Base-by-base conservation (phyloP, 202 grass and related monocot species). In the Brachypodium distachyon region DNA sequence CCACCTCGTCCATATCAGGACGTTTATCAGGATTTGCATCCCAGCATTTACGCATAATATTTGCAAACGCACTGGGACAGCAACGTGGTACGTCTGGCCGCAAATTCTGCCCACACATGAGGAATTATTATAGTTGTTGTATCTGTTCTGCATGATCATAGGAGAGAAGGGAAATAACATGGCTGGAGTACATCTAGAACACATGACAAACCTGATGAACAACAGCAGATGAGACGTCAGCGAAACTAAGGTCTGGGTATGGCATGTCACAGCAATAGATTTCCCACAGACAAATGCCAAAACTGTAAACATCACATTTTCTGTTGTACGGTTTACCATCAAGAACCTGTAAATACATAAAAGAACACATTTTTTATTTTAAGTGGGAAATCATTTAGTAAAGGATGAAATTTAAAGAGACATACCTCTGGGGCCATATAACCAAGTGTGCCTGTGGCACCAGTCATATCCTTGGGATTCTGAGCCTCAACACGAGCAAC, bases 261-360 rank as follows among this genome's bases (percentile, higher is more conserved):
- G 94, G 94, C 94, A 97, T 97, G 84, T 97, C 91, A 79, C 94
- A 97, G 27, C 94, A 97, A 85, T 97, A 97, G 67, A 94, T 97
- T 87, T 97, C 94, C 94, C 94, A 97, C 40, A 97, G 67, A n/a
- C 94, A 97, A 70, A 97, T 97, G 34, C 91, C 94, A 61, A 97
- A 97, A 84, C 91, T 97, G 44, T 97, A 97, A 32, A 92, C 94
- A 25, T 97, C 94, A 70, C 94, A 97, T 80, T 97, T 97, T 61
- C 91, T 92, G 29, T 94, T 92, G 82, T 97, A 97, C 19, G 94
- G 94, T 78, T 97, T 94, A 69, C 94, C 94, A 82, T 97, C 91
- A 73, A 97, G 86, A 80, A 97, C 94, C 93, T 97, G 76, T 32
- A 58, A 40, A 68, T 55, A 7, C 43, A 56, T 67, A 67, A 48